Percentiles rank a stretch among this genome's conserved stretches.
phyloP scores from a whole-genome alignment of 768 basidiomycete species.

The Mycena crocata region DNA sequence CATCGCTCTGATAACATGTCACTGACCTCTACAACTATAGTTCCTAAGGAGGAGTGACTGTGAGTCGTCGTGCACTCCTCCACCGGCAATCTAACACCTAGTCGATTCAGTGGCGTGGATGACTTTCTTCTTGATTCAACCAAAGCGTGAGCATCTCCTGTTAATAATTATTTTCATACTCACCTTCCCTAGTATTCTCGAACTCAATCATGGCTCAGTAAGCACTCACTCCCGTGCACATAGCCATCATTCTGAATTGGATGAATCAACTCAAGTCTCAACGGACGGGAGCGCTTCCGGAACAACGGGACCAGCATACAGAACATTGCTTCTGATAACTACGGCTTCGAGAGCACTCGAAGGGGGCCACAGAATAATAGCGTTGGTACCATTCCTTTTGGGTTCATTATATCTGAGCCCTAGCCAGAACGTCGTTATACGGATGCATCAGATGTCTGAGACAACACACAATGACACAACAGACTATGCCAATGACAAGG shows the following conservation, averaged over 20 bases:
- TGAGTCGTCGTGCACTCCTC: not conserved
- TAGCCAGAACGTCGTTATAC: too few relatives aligned
- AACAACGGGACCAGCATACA: not conserved
- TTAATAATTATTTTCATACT: not conserved
- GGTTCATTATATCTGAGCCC: too few relatives aligned
- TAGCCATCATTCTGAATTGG: too few relatives aligned
- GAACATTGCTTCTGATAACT: not conserved
- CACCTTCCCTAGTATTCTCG: not conserved
- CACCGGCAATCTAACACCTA: not conserved
- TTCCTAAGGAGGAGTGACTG: not conserved
- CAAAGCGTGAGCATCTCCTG: not conserved
- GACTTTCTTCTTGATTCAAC: not conserved
- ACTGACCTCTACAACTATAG: too few relatives aligned
- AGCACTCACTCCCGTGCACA: too few relatives aligned
- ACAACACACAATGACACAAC: too few relatives aligned
- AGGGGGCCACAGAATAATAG: too few relatives aligned
- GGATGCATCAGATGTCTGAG: too few relatives aligned
- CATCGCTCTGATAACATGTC: too few relatives aligned
- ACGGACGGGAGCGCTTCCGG: not conserved
- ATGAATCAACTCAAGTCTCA: not conserved
- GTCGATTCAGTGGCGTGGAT: slow-evolving; percentile 1
- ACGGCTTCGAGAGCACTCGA: too few relatives aligned
- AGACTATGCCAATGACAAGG: too few relatives aligned
- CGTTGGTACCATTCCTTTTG: too few relatives aligned
- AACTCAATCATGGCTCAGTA: slow-evolving; percentile 4